Percentiles rank a stretch among this genome's conserved stretches.
phyloP scores from a whole-genome alignment of 2,329 filamentous ascomycete species.

The Fonsecaea nubica region DNA sequence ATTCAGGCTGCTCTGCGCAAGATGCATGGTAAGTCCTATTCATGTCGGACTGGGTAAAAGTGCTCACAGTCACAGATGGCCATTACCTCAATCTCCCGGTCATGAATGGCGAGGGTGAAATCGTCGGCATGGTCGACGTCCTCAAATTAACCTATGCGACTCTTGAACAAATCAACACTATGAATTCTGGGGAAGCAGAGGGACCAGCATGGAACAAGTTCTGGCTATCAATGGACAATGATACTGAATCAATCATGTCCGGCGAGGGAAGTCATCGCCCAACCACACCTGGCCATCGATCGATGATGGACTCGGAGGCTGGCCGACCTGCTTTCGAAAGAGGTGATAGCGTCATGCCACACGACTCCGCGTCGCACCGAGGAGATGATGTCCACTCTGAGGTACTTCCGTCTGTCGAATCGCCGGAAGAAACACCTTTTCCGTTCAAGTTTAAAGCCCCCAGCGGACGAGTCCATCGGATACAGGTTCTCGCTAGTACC shows the following conservation, averaged over 20 bases:
- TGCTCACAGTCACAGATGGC: constrained; percentile 68
- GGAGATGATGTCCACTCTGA: constrained; percentile 79
- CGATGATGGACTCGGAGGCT: constrained; percentile 80
- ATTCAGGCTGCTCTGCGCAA: constrained; percentile 97
- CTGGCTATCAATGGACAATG: constrained; percentile 94
- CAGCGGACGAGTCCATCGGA: constrained; percentile 87
- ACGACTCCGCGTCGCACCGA: constrained; percentile 92
- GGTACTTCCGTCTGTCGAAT: constrained; percentile 57
- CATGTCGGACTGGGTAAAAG: background rate
- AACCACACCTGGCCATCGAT: constrained; percentile 71
- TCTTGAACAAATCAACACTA: constrained; percentile 88
- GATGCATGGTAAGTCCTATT: constrained; percentile 82
- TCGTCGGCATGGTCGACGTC: constrained; percentile 99
- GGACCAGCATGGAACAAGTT: constrained; percentile 99
- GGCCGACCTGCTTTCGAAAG: constrained; percentile 68
- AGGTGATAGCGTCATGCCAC: constrained; percentile 85
- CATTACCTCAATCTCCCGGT: constrained; percentile 98
- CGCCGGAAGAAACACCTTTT: constrained; percentile 70
- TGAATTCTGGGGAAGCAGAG: constrained; percentile 85
- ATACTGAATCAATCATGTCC: constrained; percentile 95
- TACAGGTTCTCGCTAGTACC: constrained; percentile 81
- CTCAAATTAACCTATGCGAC: constrained; percentile 98
- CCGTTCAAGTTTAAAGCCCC: constrained; percentile 99
- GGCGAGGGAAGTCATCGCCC: constrained; percentile 81
- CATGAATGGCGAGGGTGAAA: constrained; percentile 96